Base-by-base conservation (phyloP, 495 filamentous ascomycete species). In the Tuber umbilicatum region DNA sequence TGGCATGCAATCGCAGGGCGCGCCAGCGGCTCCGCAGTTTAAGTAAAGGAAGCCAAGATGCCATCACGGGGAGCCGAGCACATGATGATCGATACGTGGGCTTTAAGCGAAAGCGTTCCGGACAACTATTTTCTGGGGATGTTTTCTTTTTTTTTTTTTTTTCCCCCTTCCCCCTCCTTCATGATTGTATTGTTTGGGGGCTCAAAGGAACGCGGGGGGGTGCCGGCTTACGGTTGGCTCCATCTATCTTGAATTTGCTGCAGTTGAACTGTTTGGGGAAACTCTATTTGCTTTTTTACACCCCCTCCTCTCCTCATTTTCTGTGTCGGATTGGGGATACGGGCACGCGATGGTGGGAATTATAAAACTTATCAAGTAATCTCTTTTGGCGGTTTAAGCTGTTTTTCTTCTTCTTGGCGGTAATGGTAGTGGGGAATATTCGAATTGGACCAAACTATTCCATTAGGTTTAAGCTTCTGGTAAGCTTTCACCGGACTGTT, bases 1-100 rank as follows among this genome's bases (percentile, higher is more conserved):
- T 31, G 39, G 60, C 31, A 79, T 79, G 75, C 55, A 70, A 45
- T 69, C 77, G 45, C 74, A 78, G 60, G 47, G 60, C 17, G 47
- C 70, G 14, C 47, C 42, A 39, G 31, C 16, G 72, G 39, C 5
- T 19, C 37, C 10, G 40, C 75, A 76, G 38, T 71, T 64, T 68
- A 76, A 76, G 50, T 76, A 76, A 37, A 42, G 10, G 31, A 43
- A 31, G 35, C n/a, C 50, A 60, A 60, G 38, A 6, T 16, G 35
- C 42, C 39, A 55, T 5, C 19, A 31, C 43, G 21, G 7, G 40
- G 21, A 39, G 23, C 38, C 47, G 17, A 21, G 31, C n/a, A 55
- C n/a, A 47, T 72, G 45, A 40, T 47, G 55, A 55, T 64, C 35
- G 35, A 39, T 19, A 37, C 16, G 42, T 31, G 21, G 70, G 35